Base-by-base conservation (phyloP, 345 rosid genomes). In the Eutrema heterophyllum region DNA sequence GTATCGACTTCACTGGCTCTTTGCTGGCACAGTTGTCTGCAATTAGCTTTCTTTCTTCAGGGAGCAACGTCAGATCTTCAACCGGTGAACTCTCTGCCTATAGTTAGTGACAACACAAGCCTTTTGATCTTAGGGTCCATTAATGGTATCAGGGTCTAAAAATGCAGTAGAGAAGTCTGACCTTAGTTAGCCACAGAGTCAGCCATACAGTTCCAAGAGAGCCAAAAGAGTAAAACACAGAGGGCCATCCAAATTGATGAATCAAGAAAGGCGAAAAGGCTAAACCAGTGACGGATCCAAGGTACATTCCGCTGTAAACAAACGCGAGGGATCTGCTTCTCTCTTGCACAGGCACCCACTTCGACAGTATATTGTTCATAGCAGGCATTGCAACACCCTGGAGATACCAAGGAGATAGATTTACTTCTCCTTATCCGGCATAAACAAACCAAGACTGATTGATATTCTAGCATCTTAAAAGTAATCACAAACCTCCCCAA, bases 301-400 rank as follows among this genome's bases (percentile, higher is more conserved):
- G 88, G 70, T 91, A 91, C 97, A 93, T 91, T 74, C 97, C 98
- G 51, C 98, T 91, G 74, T 91, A 93, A 30, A 93, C 97, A 67
- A 93, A 81, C 9, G 97, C 97, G 7, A 91, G 83, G 1, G 98
- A 91, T 80, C 98, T 83, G 63, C 97, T 93, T 82, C 98, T 93
- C 81, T 91, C 98, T 54, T 87, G 83, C 56, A 93, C 85, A 38
- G 97, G 96, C 60, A 94, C 92, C 98, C 97, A 94, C 60, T 89
- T 94, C 2, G 98, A 89, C 52, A 94, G 55, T 70, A 94, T 91
- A 72, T 91, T 94, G 68, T 91, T 94, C 98, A 94, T 94, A 50
- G 98, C 98, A 72, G 98, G 97, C 98, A 94, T 88, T 51, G 98
- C 97, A 84, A 94, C 97, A 80, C 98, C 97, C 98, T 94, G 79